A percentile compares a stretch with the other conserved stretches of the same genome.
phyloP scores from a whole-genome alignment of 352 stramenopile species.

The Phytophthora cryptogea region DNA sequence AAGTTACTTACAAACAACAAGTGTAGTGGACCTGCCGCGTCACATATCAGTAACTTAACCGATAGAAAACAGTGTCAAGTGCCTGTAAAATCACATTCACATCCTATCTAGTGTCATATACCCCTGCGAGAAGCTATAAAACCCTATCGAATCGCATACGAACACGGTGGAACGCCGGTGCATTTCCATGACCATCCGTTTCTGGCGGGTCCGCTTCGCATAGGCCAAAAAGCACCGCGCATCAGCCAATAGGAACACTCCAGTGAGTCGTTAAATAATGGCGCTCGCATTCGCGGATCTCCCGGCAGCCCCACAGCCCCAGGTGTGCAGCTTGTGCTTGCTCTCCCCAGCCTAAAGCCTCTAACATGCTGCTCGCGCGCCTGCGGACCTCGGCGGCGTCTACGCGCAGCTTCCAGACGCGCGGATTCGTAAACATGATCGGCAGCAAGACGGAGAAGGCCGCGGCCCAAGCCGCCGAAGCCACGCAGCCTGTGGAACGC shows the following conservation, averaged over 20 bases:
- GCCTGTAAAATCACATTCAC: slow-evolving; percentile 7
- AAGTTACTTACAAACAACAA: slow-evolving; percentile 15
- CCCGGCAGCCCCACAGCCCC: slow-evolving; percentile 21
- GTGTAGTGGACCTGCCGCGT: not conserved
- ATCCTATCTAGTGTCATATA: not conserved
- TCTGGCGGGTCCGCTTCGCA: not conserved
- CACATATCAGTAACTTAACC: slow-evolving; percentile 12
- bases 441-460: slow-evolving; percentile 45
- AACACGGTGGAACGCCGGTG: slow-evolving; percentile 5
- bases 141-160: not conserved
- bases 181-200: slow-evolving; percentile 9
- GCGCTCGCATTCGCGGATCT: slow-evolving; percentile 21
- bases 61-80: not conserved
- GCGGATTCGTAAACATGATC: slow-evolving; percentile 47
- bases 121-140: no score
- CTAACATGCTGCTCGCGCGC: slow-evolving; percentile 61
- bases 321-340: slow-evolving; percentile 11
- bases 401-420: slow-evolving; percentile 29
- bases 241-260: not conserved
- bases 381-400: slow-evolving; percentile 26
- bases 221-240: not conserved
- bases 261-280: slow-evolving; percentile 13
- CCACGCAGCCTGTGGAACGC: slow-evolving; percentile 29
- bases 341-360: slow-evolving; percentile 6
- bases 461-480: slow-evolving; percentile 21